Base-by-base conservation (phyloP, 148 eudicot species). In the Salicornia ramosissima region DNA sequence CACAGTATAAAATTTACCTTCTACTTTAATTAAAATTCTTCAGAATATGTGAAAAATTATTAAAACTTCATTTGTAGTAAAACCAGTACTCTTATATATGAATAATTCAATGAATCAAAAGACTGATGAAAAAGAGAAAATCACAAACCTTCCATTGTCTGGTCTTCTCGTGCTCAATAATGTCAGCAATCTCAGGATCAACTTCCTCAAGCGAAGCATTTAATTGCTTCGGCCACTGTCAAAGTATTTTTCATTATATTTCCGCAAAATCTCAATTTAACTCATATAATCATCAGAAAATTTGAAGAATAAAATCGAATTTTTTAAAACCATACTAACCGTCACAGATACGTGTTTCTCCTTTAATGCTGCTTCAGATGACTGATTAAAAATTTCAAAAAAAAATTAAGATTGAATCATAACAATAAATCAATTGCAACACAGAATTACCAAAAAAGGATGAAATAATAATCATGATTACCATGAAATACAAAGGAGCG, bases 161-260 rank as follows among this genome's bases (percentile, higher is more conserved):
- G 30, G 99, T 79, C 74, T 94, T 94, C 59, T 94, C 99, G 54
- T 50, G 99, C 84, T 90, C 99, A 53, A 94, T 91, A 47, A 94
- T 94, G 67, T 91, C 85, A 43, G 97, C 97, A 65, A 94, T 83
- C 80, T 91, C 97, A 63, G 99, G 99, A 83, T 94, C 99, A 76
- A 91, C 84, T 11, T 56, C 90, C 73, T 89, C 90, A 25, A 94
- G 83, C 6, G 99, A 87, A 60, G 96, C 92, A 82, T 94, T 94
- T 85, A 94, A 62, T 77, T 94, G 96, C 80, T 94, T 94, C 24
- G 97, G 88, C 99, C 99, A 94, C 99, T 90, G 84, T 56, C 45
- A 75, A 49, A 57, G n/a, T n/a, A n/a, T 10, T 30, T 4, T 9
- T 22, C 58, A n/a, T 7, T 19, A 47, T 16, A 43, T 2, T 19